Conservation (phyloP, 2,329 filamentous ascomycete genomes). For the Sporothrix inflata region DNA sequence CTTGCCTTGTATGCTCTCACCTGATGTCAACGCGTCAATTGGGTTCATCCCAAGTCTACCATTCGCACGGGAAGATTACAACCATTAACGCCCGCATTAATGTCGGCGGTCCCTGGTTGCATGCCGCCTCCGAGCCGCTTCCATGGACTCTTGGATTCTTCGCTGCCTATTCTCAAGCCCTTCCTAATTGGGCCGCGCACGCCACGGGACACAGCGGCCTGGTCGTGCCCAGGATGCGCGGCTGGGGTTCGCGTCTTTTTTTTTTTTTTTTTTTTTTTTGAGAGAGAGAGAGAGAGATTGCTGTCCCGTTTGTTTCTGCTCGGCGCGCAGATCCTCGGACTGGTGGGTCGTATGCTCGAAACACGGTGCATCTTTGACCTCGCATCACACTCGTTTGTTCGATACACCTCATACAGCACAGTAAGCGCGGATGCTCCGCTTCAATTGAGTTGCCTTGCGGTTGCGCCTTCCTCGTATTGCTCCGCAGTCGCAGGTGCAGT, state of each 20-base stretch:
- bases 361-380: constrained; percentile 2
- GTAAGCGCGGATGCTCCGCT: not conserved
- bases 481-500: not conserved
- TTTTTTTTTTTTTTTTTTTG: constrained; percentile 14
- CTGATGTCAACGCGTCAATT: not conserved
- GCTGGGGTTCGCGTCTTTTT: constrained; percentile 25
- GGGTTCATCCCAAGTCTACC: constrained; percentile 21
- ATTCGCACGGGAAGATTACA: not conserved
- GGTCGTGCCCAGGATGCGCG: constrained; percentile 26
- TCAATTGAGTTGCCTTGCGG: constrained; percentile 5
- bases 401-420: not conserved
- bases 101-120: constrained; percentile 12
- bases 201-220: not conserved
- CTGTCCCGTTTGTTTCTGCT: not conserved
- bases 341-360: not conserved
- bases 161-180: constrained; percentile 25
- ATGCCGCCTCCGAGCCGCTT: constrained; percentile 3
- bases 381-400: not conserved
- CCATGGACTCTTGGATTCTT: constrained; percentile 2
- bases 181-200: constrained; percentile 9
- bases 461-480: constrained; percentile 20
- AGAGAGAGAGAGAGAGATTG: no score
- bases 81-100: constrained; percentile 14
- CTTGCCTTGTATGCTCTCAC: not conserved
- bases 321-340: constrained; percentile 23